Conservation (phyloP, 805 yeast species). For the Tetrapisispora namnaoensis region DNA sequence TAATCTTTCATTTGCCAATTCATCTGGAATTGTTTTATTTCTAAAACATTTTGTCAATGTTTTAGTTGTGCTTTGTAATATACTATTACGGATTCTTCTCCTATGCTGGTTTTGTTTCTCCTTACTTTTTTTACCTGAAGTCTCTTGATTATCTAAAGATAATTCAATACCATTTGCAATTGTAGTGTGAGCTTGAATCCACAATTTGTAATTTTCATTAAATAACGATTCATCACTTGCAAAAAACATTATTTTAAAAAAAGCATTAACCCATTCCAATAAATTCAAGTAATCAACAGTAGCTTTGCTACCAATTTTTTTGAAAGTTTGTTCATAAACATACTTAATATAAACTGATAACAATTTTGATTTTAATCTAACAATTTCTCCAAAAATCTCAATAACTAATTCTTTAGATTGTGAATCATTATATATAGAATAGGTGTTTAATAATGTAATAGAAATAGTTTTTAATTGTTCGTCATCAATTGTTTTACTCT, state of each 20-base stretch:
- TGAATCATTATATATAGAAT: conserved; percentile 41
- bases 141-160: conserved; percentile 20
- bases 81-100: conserved; percentile 31
- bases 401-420: conserved; percentile 37
- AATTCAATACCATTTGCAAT: conserved; percentile 22
- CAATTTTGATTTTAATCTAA: conserved; percentile 28
- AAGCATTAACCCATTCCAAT: conserved; percentile 44
- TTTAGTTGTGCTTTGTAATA: conserved; percentile 26
- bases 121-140: conserved; percentile 9
- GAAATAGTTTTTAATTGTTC: conserved; percentile 26
- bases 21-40: conserved; percentile 6
- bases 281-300: conserved; percentile 47
- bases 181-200: conserved; percentile 34
- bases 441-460: conserved; percentile 37
- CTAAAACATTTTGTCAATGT: conserved; percentile 20
- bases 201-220: conserved; percentile 26
- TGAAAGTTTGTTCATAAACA: conserved; percentile 28
- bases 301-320: conserved; percentile 37
- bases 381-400: conserved; percentile 32
- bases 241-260: conserved; percentile 19
- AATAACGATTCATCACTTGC: conserved; percentile 18
- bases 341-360: conserved; percentile 32
- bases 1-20: background rate
- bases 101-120: conserved; percentile 32
- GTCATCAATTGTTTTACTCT: conserved; percentile 7